phyloP scores from a whole-genome alignment of 192 early-diverging fungal species.

The Umbelopsis sp. region DNA sequence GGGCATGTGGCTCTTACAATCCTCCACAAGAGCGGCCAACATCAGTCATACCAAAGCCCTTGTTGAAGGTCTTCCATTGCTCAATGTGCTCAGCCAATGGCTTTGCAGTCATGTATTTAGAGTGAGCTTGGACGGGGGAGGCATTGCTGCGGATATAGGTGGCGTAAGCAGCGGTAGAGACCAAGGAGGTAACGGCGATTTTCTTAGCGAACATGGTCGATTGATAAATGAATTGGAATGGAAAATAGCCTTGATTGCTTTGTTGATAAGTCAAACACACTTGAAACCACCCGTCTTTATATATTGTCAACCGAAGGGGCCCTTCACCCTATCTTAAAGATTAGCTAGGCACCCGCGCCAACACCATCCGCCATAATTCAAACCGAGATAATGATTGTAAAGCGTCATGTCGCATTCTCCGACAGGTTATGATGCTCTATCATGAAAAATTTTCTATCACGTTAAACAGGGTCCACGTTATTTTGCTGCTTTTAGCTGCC shows the following conservation, averaged over 20 bases:
- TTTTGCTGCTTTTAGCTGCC: neutral
- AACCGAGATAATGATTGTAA: neutral
- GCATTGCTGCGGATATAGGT: conserved; percentile 30
- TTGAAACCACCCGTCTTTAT: neutral
- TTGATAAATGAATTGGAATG: neutral
- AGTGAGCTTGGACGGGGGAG: conserved; percentile 24
- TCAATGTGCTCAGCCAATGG: conserved; percentile 1
- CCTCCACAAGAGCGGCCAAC: conserved; percentile 45
- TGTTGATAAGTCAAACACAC: neutral
- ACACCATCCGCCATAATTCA: neutral
- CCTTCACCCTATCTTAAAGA: neutral
- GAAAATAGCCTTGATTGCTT: neutral
- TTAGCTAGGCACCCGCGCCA: conserved; percentile 7
- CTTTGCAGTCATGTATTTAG: conserved; percentile 28
- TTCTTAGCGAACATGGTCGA: conserved; percentile 18
- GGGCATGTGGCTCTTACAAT: conserved; percentile 21
- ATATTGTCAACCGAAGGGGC: neutral
- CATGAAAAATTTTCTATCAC: conserved; percentile 18
- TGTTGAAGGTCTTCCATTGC: conserved; percentile 41
- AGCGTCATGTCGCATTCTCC: neutral
- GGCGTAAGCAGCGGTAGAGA: conserved; percentile 32
- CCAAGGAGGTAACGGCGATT: conserved; percentile 30
- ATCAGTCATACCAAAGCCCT: conserved; percentile 42
- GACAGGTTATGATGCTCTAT: conserved; percentile 16
- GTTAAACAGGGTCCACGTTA: conserved; percentile 11